phyloP scores from a whole-genome alignment of 2,329 filamentous ascomycete species.

The Arthrinium phaeospermum region DNA sequence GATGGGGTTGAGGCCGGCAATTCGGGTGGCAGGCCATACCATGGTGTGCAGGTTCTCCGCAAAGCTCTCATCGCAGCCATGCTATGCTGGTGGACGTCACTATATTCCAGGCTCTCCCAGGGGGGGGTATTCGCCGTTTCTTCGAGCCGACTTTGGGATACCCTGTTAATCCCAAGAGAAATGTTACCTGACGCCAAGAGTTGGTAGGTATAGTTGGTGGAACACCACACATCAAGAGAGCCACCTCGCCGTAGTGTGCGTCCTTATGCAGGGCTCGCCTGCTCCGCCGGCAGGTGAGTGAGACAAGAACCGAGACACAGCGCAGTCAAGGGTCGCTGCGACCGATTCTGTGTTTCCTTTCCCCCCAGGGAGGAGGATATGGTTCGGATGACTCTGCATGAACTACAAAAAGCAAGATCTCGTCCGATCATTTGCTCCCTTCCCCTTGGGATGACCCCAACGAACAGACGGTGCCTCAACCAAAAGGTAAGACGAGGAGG shows the following conservation, averaged over 20 bases:
- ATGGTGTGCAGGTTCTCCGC: background rate
- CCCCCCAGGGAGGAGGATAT: background rate
- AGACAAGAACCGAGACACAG: background rate
- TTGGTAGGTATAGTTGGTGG: no score
- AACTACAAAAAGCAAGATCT: background rate
- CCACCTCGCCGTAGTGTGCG: background rate
- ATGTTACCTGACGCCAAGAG: no score
- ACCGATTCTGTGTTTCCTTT: background rate
- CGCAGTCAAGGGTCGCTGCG: background rate
- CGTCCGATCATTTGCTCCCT: background rate
- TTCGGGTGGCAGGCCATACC: background rate
- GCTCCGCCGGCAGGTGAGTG: background rate
- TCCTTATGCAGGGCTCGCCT: background rate
- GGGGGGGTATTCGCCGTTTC: no score
- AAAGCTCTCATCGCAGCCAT: background rate
- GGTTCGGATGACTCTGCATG: background rate
- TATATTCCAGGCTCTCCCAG: no score
- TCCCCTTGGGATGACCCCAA: background rate
- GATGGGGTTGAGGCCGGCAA: background rate
- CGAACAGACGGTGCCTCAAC: background rate
- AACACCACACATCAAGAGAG: no score
- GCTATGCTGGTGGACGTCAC: no score
- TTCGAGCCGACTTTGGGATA: no score
- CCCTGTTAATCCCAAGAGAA: no score
- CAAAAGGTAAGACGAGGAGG: background rate